These are phyloP conservation scores for Cordyceps farinosa DNA, from an alignment of 2,329 filamentous ascomycete species.

Conservation along the genomic window DNA sequence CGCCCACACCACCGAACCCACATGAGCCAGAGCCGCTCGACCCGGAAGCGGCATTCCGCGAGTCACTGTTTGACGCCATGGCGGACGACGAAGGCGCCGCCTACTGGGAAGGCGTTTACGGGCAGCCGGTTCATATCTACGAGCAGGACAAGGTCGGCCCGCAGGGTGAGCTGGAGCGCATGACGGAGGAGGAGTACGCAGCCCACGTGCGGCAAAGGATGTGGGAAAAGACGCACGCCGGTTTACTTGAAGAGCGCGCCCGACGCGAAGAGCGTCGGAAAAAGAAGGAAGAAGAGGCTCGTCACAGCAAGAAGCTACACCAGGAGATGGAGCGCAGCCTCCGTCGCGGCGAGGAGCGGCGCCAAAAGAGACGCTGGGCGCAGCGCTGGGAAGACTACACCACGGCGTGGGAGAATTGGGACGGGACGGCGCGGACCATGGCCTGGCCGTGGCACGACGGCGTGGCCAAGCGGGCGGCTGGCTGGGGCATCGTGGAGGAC, in stretches of 20 bases:
- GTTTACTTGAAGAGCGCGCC: constrained; percentile 72
- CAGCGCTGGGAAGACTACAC: constrained; percentile 64
- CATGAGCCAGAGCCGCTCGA: constrained; percentile 50
- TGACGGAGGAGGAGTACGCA: constrained; percentile 92
- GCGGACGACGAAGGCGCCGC: constrained; percentile 93
- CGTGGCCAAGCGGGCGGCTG: constrained; percentile 3
- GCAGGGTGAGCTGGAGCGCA: constrained; percentile 65
- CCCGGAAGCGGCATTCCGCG: constrained; percentile 76
- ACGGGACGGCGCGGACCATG: constrained; percentile 39
- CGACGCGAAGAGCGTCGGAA: constrained; percentile 52
- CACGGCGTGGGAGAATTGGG: constrained; percentile 58
- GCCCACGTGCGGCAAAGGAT: constrained; percentile 80
- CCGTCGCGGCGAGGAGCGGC: constrained; percentile 61
- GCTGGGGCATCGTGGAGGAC: constrained; percentile 50
- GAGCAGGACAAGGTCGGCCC: constrained; percentile 43
- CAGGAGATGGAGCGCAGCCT: constrained; percentile 68
- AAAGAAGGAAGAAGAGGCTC: constrained; percentile 50
- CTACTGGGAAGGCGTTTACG: constrained; percentile 97
- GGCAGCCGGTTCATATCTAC: constrained; percentile 87
- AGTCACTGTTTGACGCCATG: constrained; percentile 94
- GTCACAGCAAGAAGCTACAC: constrained; percentile 49
- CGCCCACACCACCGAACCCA: constrained; percentile 46
- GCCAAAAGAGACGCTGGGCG: constrained; percentile 50
- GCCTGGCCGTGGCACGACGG: constrained; percentile 60
- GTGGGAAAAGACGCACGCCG: constrained; percentile 93